These are phyloP conservation scores for Mortierella sp. DNA, from an alignment of 371 early-diverging fungal species.

Conservation along the genomic window DNA sequence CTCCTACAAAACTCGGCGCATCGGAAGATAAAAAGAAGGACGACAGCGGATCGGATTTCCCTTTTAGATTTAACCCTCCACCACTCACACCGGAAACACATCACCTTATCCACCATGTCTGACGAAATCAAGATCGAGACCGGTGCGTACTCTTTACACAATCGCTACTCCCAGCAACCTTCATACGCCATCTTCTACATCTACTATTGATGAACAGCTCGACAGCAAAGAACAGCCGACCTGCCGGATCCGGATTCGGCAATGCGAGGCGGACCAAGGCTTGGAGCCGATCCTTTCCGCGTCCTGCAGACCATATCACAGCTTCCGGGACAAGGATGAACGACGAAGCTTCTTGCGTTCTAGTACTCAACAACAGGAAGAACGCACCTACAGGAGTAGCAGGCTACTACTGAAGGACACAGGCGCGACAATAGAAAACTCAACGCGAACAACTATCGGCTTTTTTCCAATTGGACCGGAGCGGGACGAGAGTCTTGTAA, in stretches of 20 bases:
- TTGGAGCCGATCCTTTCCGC: background rate
- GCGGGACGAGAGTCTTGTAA: background rate
- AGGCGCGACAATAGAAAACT: background rate
- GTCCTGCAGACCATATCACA: background rate
- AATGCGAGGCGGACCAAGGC: background rate
- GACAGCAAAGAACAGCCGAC: background rate
- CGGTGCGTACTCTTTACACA: conserved; percentile 21
- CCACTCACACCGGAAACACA: conserved; percentile 7
- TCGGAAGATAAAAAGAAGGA: background rate
- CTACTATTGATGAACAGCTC: background rate
- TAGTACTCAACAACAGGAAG: background rate
- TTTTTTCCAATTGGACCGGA: background rate
- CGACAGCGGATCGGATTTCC: conserved; percentile 3
- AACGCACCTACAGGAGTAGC: background rate
- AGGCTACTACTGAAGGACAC: background rate
- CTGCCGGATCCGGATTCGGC: background rate
- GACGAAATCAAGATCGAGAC: conserved; percentile 54
- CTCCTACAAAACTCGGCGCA: too few species aligned
- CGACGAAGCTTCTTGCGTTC: background rate
- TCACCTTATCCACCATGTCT: conserved; percentile 27
- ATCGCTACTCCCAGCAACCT: background rate
- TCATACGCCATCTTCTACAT: background rate
- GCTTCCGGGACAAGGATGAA: background rate
- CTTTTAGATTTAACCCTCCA: conserved; percentile 10
- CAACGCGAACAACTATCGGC: background rate